These are phyloP conservation scores for Auricularia cornea DNA, from an alignment of 768 basidiomycete genomes.

Conservation along the genomic window DNA sequence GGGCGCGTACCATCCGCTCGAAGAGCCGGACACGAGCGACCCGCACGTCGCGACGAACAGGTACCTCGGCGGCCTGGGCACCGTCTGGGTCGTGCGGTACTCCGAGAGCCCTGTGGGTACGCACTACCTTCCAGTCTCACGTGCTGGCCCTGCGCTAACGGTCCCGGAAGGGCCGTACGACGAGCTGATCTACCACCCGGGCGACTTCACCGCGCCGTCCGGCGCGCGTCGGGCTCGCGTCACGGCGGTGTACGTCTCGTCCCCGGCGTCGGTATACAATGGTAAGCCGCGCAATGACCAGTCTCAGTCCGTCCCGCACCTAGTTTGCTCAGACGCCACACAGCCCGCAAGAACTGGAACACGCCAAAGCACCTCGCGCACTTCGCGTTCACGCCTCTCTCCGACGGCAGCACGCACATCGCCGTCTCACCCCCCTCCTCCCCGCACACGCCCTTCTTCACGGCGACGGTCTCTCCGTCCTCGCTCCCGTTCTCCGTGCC, in stretches of 20 bases:
- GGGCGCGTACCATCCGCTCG: background rate
- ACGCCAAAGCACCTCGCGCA: constrained; percentile 9
- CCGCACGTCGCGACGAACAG: background rate
- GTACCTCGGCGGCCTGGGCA: background rate
- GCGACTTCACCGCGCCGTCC: constrained; percentile 5
- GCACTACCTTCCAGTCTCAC: background rate
- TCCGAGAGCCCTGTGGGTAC: background rate
- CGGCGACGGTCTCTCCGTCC: background rate
- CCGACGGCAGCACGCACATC: background rate
- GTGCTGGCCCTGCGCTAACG: background rate
- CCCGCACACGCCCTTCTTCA: background rate
- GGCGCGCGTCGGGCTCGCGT: constrained; percentile 1
- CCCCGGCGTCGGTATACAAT: constrained; percentile 8
- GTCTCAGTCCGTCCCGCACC: too few relatives aligned
- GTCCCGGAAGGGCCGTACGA: constrained; percentile 6
- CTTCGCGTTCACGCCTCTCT: constrained; percentile 7
- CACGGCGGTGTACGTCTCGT: constrained; percentile 9
- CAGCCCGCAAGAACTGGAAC: constrained; percentile 12
- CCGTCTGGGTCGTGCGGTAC: background rate
- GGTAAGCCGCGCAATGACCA: constrained; percentile 1
- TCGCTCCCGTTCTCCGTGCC: background rate
- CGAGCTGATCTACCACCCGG: constrained; percentile 10
- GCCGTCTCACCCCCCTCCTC: background rate
- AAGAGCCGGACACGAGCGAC: background rate
- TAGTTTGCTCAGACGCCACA: background rate